phyloP scores from a whole-genome alignment of 495 filamentous ascomycete species.

The Aspergillus affinis region DNA sequence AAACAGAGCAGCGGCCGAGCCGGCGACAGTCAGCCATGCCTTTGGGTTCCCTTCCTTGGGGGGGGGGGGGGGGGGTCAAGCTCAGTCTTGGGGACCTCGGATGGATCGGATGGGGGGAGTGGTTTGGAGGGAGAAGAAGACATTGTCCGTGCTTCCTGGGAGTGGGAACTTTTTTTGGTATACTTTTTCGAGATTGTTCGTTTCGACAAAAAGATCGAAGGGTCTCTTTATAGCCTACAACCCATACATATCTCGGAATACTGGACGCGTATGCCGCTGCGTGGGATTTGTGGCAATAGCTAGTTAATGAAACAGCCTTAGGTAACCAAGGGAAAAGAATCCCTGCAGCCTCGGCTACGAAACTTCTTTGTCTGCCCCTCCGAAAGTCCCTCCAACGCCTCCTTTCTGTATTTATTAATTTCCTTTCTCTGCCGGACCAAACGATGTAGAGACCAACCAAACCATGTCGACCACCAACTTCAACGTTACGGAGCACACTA shows the following conservation, averaged over 20 bases:
- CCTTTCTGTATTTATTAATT: background rate
- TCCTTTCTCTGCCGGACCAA: background rate
- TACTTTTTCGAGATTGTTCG: no score
- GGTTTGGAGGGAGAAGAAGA: no score
- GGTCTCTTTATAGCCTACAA: no score
- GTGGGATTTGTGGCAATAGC: background rate
- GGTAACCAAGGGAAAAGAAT: background rate
- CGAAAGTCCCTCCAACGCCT: background rate
- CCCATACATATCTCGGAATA: no score
- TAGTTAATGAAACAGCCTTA: background rate
- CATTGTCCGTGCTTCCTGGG: no score
- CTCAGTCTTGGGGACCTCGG: no score
- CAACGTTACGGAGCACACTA: constrained; percentile 2
- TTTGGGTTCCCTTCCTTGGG: background rate
- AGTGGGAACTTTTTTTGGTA: no score
- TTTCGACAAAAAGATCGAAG: no score
- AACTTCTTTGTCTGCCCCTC: background rate
- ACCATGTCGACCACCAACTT: constrained; percentile 8
- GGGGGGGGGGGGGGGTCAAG: no score
- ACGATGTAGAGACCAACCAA: no score
- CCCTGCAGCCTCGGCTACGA: background rate
- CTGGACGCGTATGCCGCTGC: no score
- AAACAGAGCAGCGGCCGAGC: background rate
- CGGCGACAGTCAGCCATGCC: background rate
- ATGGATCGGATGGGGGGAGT: no score